A percentile compares a stretch with the other conserved stretches of the same genome.
Conservation (phyloP, 73 alveolate species). For the Paraurostyla sp. region DNA sequence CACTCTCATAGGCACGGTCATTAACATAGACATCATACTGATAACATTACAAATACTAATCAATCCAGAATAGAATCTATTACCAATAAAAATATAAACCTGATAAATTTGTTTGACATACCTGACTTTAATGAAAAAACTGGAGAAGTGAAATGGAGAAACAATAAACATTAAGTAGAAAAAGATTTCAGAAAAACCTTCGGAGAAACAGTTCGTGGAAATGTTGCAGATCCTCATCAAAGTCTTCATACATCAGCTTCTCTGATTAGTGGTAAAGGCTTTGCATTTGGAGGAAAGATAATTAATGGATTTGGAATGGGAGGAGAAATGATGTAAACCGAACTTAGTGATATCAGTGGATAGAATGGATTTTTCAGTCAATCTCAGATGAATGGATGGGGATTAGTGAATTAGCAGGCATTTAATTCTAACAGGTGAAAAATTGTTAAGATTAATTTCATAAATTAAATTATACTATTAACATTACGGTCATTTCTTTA, state of each 20-base stretch:
- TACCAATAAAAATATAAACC: neutral
- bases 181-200: neutral
- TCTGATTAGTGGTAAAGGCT: conserved; percentile 28
- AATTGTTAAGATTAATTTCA: no score
- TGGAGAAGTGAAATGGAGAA: conserved; percentile 23
- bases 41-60: neutral
- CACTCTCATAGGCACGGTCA: neutral
- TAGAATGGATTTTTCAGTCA: conserved; percentile 32
- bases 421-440: no score
- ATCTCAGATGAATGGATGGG: no score
- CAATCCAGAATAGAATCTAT: conserved; percentile 5
- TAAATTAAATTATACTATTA: neutral
- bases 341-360: conserved; percentile 29
- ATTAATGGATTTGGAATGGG: conserved; percentile 57
- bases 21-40: neutral
- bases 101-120: conserved; percentile 9
- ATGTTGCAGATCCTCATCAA: neutral
- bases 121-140: conserved; percentile 46
- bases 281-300: conserved; percentile 50
- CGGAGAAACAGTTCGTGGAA: neutral
- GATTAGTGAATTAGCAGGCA: no score
- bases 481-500: neutral
- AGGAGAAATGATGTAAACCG: conserved; percentile 40
- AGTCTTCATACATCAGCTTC: conserved; percentile 22
- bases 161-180: neutral